Evolutionary conservation across 179 eudicot genomes (phyloP), one percentile per base, ranked within the genome.

Genomic region (Vitellaria paradoxa): DNA sequence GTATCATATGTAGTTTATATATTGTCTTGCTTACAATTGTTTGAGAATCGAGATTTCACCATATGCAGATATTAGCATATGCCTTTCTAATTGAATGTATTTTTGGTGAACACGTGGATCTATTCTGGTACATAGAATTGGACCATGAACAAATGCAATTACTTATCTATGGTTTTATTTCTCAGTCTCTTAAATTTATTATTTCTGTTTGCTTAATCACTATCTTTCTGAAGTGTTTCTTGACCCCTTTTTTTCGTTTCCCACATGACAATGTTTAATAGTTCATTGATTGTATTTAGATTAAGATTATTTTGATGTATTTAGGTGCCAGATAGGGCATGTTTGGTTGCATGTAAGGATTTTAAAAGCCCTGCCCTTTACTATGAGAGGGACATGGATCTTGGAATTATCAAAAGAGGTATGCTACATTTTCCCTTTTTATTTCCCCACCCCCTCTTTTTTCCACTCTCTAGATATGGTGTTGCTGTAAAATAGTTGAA

Each of bases 351-450:
- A 63, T 89, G 82, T 62, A 84, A 89, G 76, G 93, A 85, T 78
- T 86, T 85, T 72, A 78, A 80, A 63, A 79, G 73, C 70, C 91
- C 87, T 62, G 78, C 84, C 49, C 24, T 87, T 65, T 88, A 79
- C 76, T 80, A 82, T 69, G 89, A 77, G 81, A 78, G 70, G 80
- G 88, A 88, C 72, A 81, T 83, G 64, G 87, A 93, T 77, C 77
- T 93, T 83, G 80, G 65, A 72, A 70, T 60, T 74, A 89, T 96
- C 72, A 85, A 86, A 66, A 82, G 76, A 81, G 98, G 99, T 93
- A 82, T 63, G 83, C 68, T 3, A 9, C 52, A 12, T 56, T 57
- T 23, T n/a, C 21, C 12, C 70, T n/a, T 45, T 14, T 12, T 15
- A 26, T 65, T 24, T 68, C 42, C 13, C 26, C 37, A 30, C 1